Base-by-base conservation (phyloP, 2,329 filamentous ascomycete species). In the Plectosphaerella plurivora region DNA sequence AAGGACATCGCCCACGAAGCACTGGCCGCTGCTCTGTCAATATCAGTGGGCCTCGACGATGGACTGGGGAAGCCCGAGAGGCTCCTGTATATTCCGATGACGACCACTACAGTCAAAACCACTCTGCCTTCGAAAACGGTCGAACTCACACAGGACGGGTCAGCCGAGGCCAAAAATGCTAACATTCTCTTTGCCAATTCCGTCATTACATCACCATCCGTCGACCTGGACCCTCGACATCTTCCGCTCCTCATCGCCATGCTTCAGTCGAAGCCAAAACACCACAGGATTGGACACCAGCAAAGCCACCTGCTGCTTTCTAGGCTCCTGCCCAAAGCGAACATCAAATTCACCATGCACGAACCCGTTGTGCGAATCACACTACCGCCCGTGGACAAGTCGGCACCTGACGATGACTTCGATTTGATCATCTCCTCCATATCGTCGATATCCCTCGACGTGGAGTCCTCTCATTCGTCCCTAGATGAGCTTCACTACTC, bases 141-240 rank as follows among this genome's bases (percentile, higher is more conserved):
- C 11, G 88, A 93, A 65, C 81, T 92, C 51, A 82, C 86, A 2
- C 81, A 86, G 53, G 81, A 87, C 35, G 77, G 81, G 11, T 46
- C 44, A 28, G 36, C 39, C 25, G 87, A 88, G 59, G 91, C 97
- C 69, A 85, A 90, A 56, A 99, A 99, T 63, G 89, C 91, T 47
- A 99, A 99, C 65, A 94, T 99, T 39, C 76, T 99, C 15, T 97
- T 97, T 65, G 92, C 93, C 41, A 99, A 99, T 68, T 84, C 96
- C 6, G 93, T 99, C 46, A 85, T 97, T 55, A 99, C 94, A 0
- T 99, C 94, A 5, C 94, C 94, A 1, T 97, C 94, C 0, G 77
- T 97, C 49, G 94, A 99, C 67, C 77, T 99, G 35, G 90, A 96
- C 65, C 93, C 94, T 3, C 89, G 90, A 58, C 93, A 97, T 72